Evolutionary conservation across 164 flowering plant species (phyloP).

Genomic region (Cinnamomum chago): DNA sequence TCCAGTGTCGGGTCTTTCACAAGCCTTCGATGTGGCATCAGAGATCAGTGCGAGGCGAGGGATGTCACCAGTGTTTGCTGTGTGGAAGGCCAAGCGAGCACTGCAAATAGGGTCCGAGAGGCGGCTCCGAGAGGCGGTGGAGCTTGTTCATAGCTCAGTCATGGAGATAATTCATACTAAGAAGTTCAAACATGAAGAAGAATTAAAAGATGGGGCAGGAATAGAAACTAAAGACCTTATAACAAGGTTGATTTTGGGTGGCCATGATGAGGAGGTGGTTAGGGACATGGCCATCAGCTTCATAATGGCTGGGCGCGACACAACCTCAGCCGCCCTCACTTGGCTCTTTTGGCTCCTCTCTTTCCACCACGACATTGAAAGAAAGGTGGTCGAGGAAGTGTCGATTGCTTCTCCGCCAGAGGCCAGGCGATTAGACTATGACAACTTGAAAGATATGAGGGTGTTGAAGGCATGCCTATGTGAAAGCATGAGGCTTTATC

Average conservation of each 20-base stretch:
- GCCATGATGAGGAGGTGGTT: constrained; percentile 37
- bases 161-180: constrained; percentile 33
- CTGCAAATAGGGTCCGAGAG: constrained; percentile 51
- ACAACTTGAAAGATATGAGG: constrained; percentile 42
- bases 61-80: constrained; percentile 29
- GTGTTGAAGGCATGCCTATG: constrained; percentile 50
- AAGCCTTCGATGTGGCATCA: constrained; percentile 57
- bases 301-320: constrained; percentile 77
- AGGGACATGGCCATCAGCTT: constrained; percentile 76
- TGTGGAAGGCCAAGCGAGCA: constrained; percentile 57
- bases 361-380: constrained; percentile 16
- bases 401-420: too few relatives aligned
- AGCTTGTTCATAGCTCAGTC: constrained; percentile 32
- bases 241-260: constrained; percentile 38
- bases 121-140: constrained; percentile 35
- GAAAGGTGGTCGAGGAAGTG: constrained; percentile 26
- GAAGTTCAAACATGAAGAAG: constrained; percentile 9
- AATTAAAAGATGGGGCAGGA: not conserved
- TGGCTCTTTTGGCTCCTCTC: constrained; percentile 50
- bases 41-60: constrained; percentile 50
- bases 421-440: constrained; percentile 18
- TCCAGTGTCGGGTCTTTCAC: constrained; percentile 29
- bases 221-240: constrained; percentile 32
- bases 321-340: constrained; percentile 74
- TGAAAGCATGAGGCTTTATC: constrained; percentile 68